phyloP scores from a whole-genome alignment of 768 basidiomycete species.

The Daedalea quercina region DNA sequence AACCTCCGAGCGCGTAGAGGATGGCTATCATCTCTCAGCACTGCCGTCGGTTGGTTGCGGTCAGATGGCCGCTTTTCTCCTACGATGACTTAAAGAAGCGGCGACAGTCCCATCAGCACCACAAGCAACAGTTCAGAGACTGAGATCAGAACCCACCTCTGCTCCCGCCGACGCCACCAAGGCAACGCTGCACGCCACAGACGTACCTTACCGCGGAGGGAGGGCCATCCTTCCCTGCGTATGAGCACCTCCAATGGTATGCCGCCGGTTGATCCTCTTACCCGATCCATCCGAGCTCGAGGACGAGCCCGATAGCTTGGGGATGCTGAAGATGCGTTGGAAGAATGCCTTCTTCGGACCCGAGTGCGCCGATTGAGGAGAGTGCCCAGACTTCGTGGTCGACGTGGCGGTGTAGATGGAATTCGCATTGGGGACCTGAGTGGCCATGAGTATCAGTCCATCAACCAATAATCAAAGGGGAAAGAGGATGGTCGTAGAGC shows the following conservation, averaged over 20 bases:
- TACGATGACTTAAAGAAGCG: not conserved
- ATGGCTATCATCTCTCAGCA: not conserved
- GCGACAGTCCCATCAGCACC: not conserved
- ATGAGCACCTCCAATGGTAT: conserved; percentile 15
- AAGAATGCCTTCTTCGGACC: conserved; percentile 52
- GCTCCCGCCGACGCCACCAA: not conserved
- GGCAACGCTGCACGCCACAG: not conserved
- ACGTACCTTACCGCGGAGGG: not conserved
- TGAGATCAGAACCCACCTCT: not conserved
- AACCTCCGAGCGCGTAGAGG: not conserved
- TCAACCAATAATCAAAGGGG: conserved; percentile 3
- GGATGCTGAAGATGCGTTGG: conserved; percentile 45
- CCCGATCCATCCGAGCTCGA: conserved; percentile 15
- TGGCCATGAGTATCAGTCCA: conserved; percentile 7
- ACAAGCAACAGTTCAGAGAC: not conserved
- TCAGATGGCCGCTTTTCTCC: not conserved
- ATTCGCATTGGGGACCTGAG: conserved; percentile 36
- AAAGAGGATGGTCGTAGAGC: conserved; percentile 6
- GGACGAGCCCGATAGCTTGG: conserved; percentile 11
- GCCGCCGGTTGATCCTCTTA: conserved; percentile 15
- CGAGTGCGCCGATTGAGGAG: conserved; percentile 32
- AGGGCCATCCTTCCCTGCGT: conserved; percentile 3
- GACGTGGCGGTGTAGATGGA: conserved; percentile 56
- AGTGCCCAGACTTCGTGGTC: conserved; percentile 48
- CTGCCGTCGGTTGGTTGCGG: not conserved